Conservation (phyloP, 768 basidiomycete species). For the Leccinellum albellum region DNA sequence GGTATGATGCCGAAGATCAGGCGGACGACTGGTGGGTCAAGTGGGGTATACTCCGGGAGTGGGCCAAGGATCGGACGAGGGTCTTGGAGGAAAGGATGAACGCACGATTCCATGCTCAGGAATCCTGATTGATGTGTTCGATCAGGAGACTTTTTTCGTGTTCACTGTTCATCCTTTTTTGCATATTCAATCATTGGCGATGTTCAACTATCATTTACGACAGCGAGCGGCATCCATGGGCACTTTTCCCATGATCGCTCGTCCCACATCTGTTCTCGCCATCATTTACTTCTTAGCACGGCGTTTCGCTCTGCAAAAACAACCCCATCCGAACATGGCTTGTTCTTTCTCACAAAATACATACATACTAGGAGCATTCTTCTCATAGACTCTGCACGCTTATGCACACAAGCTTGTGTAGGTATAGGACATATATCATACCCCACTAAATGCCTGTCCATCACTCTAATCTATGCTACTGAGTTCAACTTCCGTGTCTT, state of each 20-base stretch:
- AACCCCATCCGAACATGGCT: background rate
- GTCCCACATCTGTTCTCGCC: background rate
- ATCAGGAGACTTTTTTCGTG: background rate
- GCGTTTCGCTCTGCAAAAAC: background rate
- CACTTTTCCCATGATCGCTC: background rate
- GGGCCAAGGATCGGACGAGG: slow-evolving; percentile 26
- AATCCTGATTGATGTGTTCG: background rate
- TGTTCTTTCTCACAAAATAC: background rate
- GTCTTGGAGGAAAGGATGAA: slow-evolving; percentile 18
- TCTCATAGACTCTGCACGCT: background rate
- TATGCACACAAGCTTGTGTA: background rate
- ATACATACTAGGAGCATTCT: background rate
- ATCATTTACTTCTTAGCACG: background rate
- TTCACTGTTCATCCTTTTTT: background rate
- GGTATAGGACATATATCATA: slow-evolving; percentile 4
- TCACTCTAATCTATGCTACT: background rate
- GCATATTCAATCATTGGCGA: background rate
- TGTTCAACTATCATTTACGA: background rate
- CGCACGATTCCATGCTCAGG: background rate
- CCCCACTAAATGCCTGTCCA: background rate
- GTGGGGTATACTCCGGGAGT: slow-evolving; percentile 47
- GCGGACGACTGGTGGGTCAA: slow-evolving; percentile 66
- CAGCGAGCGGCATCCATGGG: background rate
- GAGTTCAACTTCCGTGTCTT: background rate
- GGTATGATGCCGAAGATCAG: slow-evolving; percentile 50